These are phyloP conservation scores for Phytopythium sindhum DNA, from an alignment of 352 stramenopile species.

Conservation along the genomic window DNA sequence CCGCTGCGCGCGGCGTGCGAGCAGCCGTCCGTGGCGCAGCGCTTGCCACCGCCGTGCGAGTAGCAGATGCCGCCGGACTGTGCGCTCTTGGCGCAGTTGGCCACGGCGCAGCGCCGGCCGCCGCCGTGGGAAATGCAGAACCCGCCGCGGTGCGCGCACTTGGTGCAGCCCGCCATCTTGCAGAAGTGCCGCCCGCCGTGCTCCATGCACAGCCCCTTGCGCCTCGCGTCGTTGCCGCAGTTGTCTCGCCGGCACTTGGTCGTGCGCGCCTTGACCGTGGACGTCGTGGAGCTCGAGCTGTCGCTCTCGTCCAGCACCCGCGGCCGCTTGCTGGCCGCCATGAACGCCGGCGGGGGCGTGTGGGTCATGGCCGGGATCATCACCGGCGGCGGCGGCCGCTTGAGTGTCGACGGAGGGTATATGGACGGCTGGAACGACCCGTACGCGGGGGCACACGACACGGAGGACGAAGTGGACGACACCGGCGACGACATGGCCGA, in stretches of 20 bases:
- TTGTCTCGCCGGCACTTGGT: conserved; percentile 60
- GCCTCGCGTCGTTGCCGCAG: conserved; percentile 66
- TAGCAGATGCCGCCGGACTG: conserved; percentile 84
- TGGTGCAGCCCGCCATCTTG: conserved; percentile 79
- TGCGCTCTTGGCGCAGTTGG: conserved; percentile 73
- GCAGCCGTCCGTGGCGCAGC: conserved; percentile 69
- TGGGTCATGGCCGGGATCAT: conserved; percentile 16
- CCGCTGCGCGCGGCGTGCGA: conserved; percentile 74
- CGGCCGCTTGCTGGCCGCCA: conserved; percentile 23
- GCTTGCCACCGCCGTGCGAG: conserved; percentile 81
- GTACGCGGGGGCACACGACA: conserved; percentile 5
- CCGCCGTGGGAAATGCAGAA: conserved; percentile 83
- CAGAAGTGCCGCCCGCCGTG: conserved; percentile 85
- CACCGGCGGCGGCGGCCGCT: conserved; percentile 3
- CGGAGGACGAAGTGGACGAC: conserved; percentile 13
- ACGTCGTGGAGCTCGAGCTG: conserved; percentile 20
- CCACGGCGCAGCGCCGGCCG: conserved; percentile 67
- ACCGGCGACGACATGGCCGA: conserved; percentile 9
- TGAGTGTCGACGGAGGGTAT: conserved; percentile 2
- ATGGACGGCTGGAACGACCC: conserved; percentile 2
- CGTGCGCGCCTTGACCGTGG: conserved; percentile 13
- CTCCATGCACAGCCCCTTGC: conserved; percentile 85
- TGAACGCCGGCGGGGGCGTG: conserved; percentile 15
- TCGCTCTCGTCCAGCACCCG: conserved; percentile 13
- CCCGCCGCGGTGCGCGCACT: conserved; percentile 76